These are phyloP conservation scores for Danielozyma ontarioensis DNA, from an alignment of 805 yeast genomes.

Conservation along the genomic window DNA sequence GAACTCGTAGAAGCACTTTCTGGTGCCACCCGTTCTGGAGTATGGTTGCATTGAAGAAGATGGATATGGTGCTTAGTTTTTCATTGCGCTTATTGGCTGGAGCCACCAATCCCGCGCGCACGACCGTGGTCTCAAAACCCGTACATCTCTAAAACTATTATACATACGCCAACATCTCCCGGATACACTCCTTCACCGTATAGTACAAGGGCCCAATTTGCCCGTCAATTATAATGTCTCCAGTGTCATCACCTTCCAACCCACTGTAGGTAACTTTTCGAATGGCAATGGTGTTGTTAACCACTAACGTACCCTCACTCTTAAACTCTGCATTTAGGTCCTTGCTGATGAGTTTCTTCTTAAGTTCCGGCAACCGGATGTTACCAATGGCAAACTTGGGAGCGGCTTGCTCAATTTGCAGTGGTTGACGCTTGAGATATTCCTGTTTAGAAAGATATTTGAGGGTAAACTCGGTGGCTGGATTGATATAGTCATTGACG, in stretches of 20 bases:
- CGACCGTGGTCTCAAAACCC: constrained; percentile 2
- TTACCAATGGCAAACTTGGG: constrained; percentile 78
- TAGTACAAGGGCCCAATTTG: constrained; percentile 69
- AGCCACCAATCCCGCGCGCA: constrained; percentile 3
- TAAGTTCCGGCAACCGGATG: constrained; percentile 74
- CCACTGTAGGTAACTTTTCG: constrained; percentile 51
- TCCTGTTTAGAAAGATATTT: constrained; percentile 16
- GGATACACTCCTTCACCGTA: constrained; percentile 65
- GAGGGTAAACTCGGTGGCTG: constrained; percentile 27
- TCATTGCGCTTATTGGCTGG: constrained; percentile 1
- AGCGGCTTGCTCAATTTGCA: constrained; percentile 5
- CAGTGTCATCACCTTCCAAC: constrained; percentile 50
- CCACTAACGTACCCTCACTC: constrained; percentile 88
- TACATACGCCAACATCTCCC: constrained; percentile 71
- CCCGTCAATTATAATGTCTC: constrained; percentile 85
- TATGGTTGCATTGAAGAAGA: constrained; percentile 37
- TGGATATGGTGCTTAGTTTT: neutral
- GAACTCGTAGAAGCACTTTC: constrained; percentile 44
- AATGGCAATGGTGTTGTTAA: constrained; percentile 71
- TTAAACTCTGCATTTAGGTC: constrained; percentile 80
- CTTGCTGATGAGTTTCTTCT: constrained; percentile 49
- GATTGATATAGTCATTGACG: constrained; percentile 22
- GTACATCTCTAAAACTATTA: constrained; percentile 13
- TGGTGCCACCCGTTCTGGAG: constrained; percentile 44
- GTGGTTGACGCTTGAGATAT: constrained; percentile 8